phyloP scores from a whole-genome alignment of 768 basidiomycete species.

The Astraeus odoratus region DNA sequence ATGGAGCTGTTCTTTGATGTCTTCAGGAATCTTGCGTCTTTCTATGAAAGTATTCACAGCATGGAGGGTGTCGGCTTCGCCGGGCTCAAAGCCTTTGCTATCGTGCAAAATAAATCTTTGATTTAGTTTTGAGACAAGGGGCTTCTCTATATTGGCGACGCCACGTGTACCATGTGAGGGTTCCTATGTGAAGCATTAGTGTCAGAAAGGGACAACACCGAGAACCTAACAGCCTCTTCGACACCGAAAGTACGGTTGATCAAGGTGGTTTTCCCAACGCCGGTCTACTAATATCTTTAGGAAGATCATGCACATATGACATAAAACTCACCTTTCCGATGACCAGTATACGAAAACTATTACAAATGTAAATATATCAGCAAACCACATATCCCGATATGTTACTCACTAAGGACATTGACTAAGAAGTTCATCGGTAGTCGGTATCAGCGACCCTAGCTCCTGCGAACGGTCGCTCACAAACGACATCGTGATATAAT shows the following conservation, averaged over 20 bases:
- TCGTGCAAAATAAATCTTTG: slow-evolving; percentile 9
- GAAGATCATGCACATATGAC: no score
- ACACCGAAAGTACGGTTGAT: neutral
- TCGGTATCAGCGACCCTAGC: no score
- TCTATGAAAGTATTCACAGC: slow-evolving; percentile 9
- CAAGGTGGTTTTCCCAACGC: neutral
- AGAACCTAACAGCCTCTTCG: neutral
- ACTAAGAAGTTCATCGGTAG: no score
- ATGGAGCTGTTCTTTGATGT: slow-evolving; percentile 4
- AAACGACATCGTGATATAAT: no score
- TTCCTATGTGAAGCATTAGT: neutral
- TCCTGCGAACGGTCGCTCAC: no score
- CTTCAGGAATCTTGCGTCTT: neutral
- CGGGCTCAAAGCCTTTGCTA: slow-evolving; percentile 12
- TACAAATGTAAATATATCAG: no score
- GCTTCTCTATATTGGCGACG: slow-evolving; percentile 7
- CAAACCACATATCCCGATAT: no score
- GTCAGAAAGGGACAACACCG: neutral
- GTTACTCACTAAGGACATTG: no score
- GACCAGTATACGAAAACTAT: no score
- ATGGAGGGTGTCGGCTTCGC: slow-evolving; percentile 3
- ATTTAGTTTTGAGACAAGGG: slow-evolving; percentile 4
- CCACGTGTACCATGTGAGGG: neutral
- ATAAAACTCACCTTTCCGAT: no score
- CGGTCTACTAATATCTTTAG: neutral